phyloP scores from a whole-genome alignment of 352 stramenopile genomes.

The Peronospora destructor region DNA sequence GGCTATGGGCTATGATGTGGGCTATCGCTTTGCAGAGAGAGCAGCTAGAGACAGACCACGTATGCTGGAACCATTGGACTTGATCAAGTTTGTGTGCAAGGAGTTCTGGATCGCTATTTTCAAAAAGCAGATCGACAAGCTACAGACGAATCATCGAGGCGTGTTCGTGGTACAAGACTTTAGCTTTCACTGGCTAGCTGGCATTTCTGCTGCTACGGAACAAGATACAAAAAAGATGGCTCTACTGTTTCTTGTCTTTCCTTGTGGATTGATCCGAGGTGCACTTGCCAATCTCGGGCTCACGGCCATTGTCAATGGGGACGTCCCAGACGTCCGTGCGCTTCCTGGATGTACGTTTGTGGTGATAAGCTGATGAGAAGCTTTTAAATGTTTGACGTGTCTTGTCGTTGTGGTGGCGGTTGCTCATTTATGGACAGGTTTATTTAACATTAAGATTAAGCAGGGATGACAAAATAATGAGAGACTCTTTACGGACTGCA shows the following conservation, averaged over 20 bases:
- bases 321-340: constrained; percentile 88
- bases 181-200: constrained; percentile 88
- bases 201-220: constrained; percentile 71
- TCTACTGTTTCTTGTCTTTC: constrained; percentile 92
- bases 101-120: constrained; percentile 97
- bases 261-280: constrained; percentile 92
- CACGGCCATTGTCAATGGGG: constrained; percentile 91
- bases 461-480: constrained; percentile 34
- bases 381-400: background rate
- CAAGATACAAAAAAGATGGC: constrained; percentile 87
- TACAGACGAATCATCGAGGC: constrained; percentile 95
- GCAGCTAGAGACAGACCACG: constrained; percentile 64
- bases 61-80: constrained; percentile 88
- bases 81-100: constrained; percentile 98
- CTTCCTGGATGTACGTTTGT: constrained; percentile 83
- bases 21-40: constrained; percentile 76
- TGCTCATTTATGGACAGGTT: constrained; percentile 38
- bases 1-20: constrained; percentile 82
- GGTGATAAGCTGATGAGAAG: background rate
- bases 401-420: background rate
- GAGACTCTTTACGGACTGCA: constrained; percentile 6
- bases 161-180: constrained; percentile 95
- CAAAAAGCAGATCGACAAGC: constrained; percentile 97
- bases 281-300: constrained; percentile 93
- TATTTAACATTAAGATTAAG: constrained; percentile 91